These are phyloP conservation scores for Trichosporon sp. DNA, from an alignment of 1,284 basidiomycete species.

Conservation along the genomic window DNA sequence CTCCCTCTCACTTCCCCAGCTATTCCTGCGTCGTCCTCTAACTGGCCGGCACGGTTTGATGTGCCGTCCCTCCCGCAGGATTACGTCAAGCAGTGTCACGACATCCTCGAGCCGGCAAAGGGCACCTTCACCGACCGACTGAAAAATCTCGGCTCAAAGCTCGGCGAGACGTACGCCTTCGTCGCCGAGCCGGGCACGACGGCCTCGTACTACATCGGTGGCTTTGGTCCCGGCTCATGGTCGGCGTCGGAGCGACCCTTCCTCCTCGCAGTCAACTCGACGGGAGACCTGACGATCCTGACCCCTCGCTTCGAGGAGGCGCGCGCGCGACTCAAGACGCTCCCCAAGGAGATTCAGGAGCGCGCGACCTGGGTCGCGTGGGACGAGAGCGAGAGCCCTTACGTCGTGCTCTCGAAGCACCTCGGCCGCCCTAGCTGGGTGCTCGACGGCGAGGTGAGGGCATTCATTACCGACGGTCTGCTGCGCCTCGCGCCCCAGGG, in stretches of 20 bases:
- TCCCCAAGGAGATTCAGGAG: constrained; percentile 59
- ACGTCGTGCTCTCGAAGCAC: constrained; percentile 61
- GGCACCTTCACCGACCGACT: constrained; percentile 7
- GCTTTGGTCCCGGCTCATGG: constrained; percentile 66
- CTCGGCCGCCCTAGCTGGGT: constrained; percentile 58
- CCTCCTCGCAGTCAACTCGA: constrained; percentile 64
- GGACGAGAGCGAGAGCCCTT: constrained; percentile 74
- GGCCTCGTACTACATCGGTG: constrained; percentile 70
- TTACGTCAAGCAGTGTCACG: neutral
- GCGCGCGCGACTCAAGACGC: constrained; percentile 62
- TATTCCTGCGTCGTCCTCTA: neutral
- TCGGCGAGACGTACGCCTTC: constrained; percentile 31
- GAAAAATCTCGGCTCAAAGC: neutral
- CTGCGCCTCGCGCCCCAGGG: constrained; percentile 29
- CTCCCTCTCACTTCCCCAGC: neutral
- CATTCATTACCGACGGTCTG: constrained; percentile 61
- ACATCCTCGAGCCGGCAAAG: constrained; percentile 21
- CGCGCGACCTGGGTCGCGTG: constrained; percentile 66
- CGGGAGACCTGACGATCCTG: constrained; percentile 62
- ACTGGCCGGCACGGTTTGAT: neutral
- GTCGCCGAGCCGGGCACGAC: constrained; percentile 75
- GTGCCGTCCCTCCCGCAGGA: neutral
- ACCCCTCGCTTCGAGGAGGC: constrained; percentile 76
- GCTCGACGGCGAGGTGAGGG: constrained; percentile 66
- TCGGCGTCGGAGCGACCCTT: constrained; percentile 74